A percentile compares a stretch with the other conserved stretches of the same genome.
Conservation (phyloP, 345 rosid genomes). For the Bruguiera parviflora region DNA sequence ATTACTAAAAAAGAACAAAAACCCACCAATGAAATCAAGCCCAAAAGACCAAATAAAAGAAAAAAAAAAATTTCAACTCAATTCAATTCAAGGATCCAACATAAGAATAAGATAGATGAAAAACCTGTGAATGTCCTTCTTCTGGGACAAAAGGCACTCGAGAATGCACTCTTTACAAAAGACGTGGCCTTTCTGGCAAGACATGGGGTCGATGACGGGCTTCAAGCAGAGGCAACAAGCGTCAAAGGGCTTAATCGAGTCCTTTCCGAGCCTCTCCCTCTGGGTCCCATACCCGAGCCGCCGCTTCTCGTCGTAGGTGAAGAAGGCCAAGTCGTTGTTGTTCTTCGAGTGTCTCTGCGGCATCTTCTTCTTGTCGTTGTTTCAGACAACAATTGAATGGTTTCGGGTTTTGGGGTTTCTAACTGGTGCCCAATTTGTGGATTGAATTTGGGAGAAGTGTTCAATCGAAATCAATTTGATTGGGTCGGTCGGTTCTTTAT, state of each 20-base stretch:
- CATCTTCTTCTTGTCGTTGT: slow-evolving; percentile 34
- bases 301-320: slow-evolving; percentile 95
- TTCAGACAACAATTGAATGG: background rate
- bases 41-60: background rate
- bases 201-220: slow-evolving; percentile 81
- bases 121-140: slow-evolving; percentile 81
- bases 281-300: slow-evolving; percentile 96
- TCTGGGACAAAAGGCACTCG: slow-evolving; percentile 82
- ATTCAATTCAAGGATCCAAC: background rate
- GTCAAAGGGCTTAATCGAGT: slow-evolving; percentile 92
- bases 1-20: background rate
- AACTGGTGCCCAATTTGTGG: too few relatives aligned
- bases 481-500: too few relatives aligned
- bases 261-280: slow-evolving; percentile 89
- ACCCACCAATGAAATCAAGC: background rate
- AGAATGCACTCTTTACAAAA: slow-evolving; percentile 90
- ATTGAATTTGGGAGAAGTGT: too few relatives aligned
- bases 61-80: too few relatives aligned
- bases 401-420: too few relatives aligned
- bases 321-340: slow-evolving; percentile 92
- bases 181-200: slow-evolving; percentile 89
- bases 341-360: slow-evolving; percentile 98
- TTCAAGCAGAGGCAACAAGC: slow-evolving; percentile 93
- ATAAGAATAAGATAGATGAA: background rate
- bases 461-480: too few relatives aligned